These are phyloP conservation scores for Serpula lacrymans DNA, from an alignment of 768 basidiomycete species.

Conservation along the genomic window DNA sequence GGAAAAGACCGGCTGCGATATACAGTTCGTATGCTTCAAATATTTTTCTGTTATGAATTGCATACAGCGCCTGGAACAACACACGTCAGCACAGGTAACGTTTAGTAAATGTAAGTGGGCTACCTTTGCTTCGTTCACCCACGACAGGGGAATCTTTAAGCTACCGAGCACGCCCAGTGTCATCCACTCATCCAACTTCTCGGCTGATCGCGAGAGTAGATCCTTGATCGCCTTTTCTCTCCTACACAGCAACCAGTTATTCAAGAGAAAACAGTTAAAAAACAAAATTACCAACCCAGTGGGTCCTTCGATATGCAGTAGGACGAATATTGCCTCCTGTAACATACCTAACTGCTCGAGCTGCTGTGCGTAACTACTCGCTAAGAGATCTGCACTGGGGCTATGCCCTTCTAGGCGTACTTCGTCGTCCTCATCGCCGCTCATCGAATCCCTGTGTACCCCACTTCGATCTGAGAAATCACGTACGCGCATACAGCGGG, in stretches of 20 bases:
- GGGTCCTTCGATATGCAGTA: conserved; percentile 82
- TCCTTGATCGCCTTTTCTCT: conserved; percentile 82
- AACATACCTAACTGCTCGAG: conserved; percentile 79
- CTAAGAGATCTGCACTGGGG: conserved; percentile 77
- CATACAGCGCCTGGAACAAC: conserved; percentile 56
- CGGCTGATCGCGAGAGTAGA: conserved; percentile 67
- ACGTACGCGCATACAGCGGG: conserved; percentile 75
- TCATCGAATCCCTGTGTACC: conserved; percentile 29
- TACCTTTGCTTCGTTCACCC: conserved; percentile 92
- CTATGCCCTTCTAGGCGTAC: conserved; percentile 68
- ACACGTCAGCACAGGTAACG: conserved; percentile 4
- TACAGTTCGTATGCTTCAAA: conserved; percentile 78
- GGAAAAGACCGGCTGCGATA: conserved; percentile 63
- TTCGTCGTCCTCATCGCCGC: conserved; percentile 40
- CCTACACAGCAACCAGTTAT: conserved; percentile 39
- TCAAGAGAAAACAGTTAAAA: neutral
- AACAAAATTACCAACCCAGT: conserved; percentile 54
- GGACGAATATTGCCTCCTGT: conserved; percentile 84
- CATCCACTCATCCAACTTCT: conserved; percentile 69
- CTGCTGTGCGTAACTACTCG: conserved; percentile 83
- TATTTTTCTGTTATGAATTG: conserved; percentile 55
- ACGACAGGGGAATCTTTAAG: conserved; percentile 75
- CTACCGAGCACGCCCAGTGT: conserved; percentile 68
- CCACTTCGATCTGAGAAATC: conserved; percentile 82
- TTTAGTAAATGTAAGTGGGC: conserved; percentile 8